Base-by-base conservation (phyloP, 2,329 filamentous ascomycete species). In the Alternaria burnsii region DNA sequence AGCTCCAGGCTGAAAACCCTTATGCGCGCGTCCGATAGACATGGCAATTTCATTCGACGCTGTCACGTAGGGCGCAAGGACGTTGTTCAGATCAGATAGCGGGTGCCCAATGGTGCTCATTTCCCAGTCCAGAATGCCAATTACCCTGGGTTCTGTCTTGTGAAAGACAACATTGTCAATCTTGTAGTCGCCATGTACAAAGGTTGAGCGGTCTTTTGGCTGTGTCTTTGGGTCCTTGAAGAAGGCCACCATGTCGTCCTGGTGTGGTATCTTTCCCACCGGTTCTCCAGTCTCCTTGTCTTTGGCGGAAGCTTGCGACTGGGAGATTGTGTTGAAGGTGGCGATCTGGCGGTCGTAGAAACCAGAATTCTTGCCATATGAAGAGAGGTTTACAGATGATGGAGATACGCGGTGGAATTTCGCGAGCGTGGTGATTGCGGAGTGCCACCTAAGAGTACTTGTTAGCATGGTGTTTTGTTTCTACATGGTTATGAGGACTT, bases 21-120 rank as follows among this genome's bases (percentile, higher is more conserved):
- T 69, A 62, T 78, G 79, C 24, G 75, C 81, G 68, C 76, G 73
- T 6, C 80, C 80, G 8, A 78, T 78, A 48, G 70, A 66, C 43
- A 78, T 67, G 40, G 78, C 78, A 55, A 78, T 75, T 30, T 75
- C 70, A 22, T 74, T 77, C 0, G 69, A 69, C 1, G 82, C 80
- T 8, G 78, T 81, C 2, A 81, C 71, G 66, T 76, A 84, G 4
- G 83, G 82, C 1, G 71, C 70, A 18, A 89, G 78, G 18, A 98
- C 83, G 79, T 98, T 98, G 78, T 89, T 89, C 41, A 98, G 83
- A 76, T 99, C 95, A 6, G 91, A 94, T 22, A 98, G 86, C 1
- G 95, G 95, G 78, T 99, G 94, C n/a, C 95, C 95, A 55, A 97
- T 89, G 0, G 95, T 98, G 36, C 93, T 93, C 93, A 99, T 97